phyloP scores from a whole-genome alignment of 805 yeast species.

The Candida manassasensis region DNA sequence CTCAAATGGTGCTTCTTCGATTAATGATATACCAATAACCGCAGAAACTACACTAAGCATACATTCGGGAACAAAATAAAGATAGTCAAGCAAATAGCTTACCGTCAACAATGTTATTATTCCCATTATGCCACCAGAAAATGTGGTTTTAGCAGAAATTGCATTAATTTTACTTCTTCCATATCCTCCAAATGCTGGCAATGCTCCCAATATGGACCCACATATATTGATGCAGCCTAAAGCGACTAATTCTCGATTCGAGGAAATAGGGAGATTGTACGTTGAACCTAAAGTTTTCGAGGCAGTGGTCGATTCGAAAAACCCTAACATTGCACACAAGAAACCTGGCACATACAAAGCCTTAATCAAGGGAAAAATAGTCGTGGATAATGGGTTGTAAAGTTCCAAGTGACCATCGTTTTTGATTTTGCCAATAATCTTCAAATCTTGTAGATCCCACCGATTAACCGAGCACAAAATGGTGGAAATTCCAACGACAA shows the following conservation, averaged over 20 bases:
- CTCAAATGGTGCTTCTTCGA: constrained; percentile 84
- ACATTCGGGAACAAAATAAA: constrained; percentile 75
- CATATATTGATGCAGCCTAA: constrained; percentile 71
- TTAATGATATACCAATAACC: constrained; percentile 55
- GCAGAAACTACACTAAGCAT: constrained; percentile 76
- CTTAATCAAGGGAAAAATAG: constrained; percentile 46
- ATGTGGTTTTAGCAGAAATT: constrained; percentile 75
- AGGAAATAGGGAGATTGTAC: constrained; percentile 68
- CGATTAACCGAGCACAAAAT: constrained; percentile 41
- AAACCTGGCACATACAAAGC: constrained; percentile 65
- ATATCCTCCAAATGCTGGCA: constrained; percentile 95
- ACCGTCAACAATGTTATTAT: constrained; percentile 65
- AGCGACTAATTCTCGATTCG: constrained; percentile 89
- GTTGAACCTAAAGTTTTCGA: constrained; percentile 77
- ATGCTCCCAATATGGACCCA: constrained; percentile 60
- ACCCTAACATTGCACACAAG: constrained; percentile 79
- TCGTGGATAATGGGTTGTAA: constrained; percentile 51
- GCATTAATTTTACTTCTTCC: constrained; percentile 90
- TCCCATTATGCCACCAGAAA: constrained; percentile 82
- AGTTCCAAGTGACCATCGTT: constrained; percentile 46
- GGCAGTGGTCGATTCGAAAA: constrained; percentile 91
- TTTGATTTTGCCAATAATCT: constrained; percentile 64
- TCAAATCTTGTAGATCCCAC: constrained; percentile 55
- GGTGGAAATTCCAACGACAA: constrained; percentile 64
- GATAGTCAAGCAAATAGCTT: constrained; percentile 51